Evolutionary conservation across 192 early-diverging fungal genomes (phyloP), one percentile per base, ranked within the genome.

Genomic region (Jimgerdemannia lactiflua): DNA sequence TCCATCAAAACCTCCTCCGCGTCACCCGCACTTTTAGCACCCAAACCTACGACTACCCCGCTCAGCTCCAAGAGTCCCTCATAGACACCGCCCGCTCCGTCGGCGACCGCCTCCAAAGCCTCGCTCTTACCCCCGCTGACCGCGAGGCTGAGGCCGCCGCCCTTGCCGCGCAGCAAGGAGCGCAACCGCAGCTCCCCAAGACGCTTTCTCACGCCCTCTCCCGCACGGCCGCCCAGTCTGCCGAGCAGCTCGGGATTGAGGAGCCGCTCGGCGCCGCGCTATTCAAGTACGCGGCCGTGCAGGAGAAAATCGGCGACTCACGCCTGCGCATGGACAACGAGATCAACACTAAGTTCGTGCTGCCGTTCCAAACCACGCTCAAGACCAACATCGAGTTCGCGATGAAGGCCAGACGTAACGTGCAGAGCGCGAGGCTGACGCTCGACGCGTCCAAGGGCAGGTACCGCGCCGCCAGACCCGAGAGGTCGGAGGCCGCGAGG

Each of bases 251-350:
- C 1, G 94, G 92, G 14, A 70, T 90, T 11, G 92, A 97, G 70
- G 96, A 97, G 77, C 96, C 96, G 0, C 80, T 96, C 71, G 95
- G 95, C 8, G 90, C 90, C 9, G 96, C 95, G 3, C 80, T 98
- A 80, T 89, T 89, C 75, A 96, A 96, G 83, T 94, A 95, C 78
- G 94, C 91, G 0, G 84, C 87, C n/a, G 90, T 93, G 40, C 89
- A 95, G 71, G 96, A 98, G 66, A 90, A 90, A 75, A 89, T 98
- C 54, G 98, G 96, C 42, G 89, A 92, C 17, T 87, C 89, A 42
- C 89, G 95, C 71, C 65, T 96, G 20, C 86, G 85, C 67, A 88
- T 91, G 93, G 95, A 97, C 78, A 73, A 86, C 7, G 85, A 88
- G 8, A 92, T 96, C 74, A 79, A 84, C 40, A 79, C 75, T 44